Evolutionary conservation across 805 yeast species (phyloP), one percentile per base, ranked within the genome.

Genomic region (Yarrowia bubula): DNA sequence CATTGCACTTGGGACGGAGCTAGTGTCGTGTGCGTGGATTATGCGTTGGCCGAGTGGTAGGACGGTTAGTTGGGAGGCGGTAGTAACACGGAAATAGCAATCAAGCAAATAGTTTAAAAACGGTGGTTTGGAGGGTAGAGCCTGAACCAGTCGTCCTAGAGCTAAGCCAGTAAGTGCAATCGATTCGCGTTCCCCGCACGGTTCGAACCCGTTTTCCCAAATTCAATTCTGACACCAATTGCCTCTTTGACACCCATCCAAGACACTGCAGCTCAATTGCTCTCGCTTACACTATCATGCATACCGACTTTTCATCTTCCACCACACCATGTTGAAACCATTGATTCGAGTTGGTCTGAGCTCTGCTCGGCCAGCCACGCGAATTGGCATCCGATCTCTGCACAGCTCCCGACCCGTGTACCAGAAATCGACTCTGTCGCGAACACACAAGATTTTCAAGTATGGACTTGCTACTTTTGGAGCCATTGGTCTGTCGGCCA

Each of bases 401-500:
- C 55, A 48, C 14, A 13, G 31, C 17, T 48, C 55, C 8, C 22
- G 55, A 17, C 55, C 55, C 17, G 31, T 17, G 10, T 14, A 37
- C n/a, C 58, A 18, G 35, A 35, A 8, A 14, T 15, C 17, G 18
- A 13, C 55, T 8, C 15, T 38, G 17, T 51, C 60, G 14, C 46
- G 47, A 13, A 18, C 22, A 28, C 15, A 8, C 8, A 55, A 41
- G 41, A 4, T 42, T 10, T 35, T 58, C 33, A 11, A 7, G 38
- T 43, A 3, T 33, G 33, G 41, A 28, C 51, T 58, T 8, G 43
- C 42, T 17, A 47, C 68, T 10, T 65, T 67, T 14, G 60, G 69
- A 8, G 67, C 64, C 3, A 50, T 69, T 10, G 73, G 73, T 3
- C 55, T 66, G 14, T 17, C 62, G 4, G 63, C 61, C 32, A 65